Evolutionary conservation across 1,139 yeast genomes (phyloP), one percentile per base, ranked within the genome.

Genomic region (Nakaseomyces uthaithaninus): DNA sequence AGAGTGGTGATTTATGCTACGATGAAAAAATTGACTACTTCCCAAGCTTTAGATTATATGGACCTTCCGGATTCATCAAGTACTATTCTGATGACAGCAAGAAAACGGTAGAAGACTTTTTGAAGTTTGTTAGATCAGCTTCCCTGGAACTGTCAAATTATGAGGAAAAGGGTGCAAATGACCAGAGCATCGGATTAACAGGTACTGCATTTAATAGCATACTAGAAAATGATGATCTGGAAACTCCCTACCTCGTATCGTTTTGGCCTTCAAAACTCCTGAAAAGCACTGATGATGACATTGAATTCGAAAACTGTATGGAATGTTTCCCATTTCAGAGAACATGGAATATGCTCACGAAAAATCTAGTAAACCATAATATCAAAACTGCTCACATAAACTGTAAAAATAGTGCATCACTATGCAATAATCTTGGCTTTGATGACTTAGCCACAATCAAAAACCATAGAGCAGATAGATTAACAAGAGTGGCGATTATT

Each of bases 1-100:
- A 71, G 38, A 73, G 75, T 56, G 89, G 87, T 11, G 91, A 82
- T 57, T 65, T 82, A 40, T 82, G 93, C 60, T 69, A 65, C 14
- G 63, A 76, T 22, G 86, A 83, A 59, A 67, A 68, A 10, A 70
- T 83, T 34, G 56, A 48, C 16, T 67, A 64, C 25, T 82, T 71
- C 51, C 94, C 94, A 9, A 64, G 67, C 36, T 60, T 82, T 28
- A 64, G 80, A 44, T 62, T 82, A 8, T 82, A 81, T 57, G 72
- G 75, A 1, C 80, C 84, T 0, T 62, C 62, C 10, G 60, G 63
- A 1, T 54, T 49, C 57, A 44, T 54, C 47, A 44, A 50, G 50
- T 52, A 71, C 16, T 77, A 62, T 49, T 80, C 83, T 0, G 55
- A 67, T 16, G 48, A 47, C 9, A 58, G 65, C 41, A 62, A 62